Evolutionary conservation across 257 asterid genomes (phyloP), one percentile per base, ranked within the genome.

Genomic region (Plantago elongata): DNA sequence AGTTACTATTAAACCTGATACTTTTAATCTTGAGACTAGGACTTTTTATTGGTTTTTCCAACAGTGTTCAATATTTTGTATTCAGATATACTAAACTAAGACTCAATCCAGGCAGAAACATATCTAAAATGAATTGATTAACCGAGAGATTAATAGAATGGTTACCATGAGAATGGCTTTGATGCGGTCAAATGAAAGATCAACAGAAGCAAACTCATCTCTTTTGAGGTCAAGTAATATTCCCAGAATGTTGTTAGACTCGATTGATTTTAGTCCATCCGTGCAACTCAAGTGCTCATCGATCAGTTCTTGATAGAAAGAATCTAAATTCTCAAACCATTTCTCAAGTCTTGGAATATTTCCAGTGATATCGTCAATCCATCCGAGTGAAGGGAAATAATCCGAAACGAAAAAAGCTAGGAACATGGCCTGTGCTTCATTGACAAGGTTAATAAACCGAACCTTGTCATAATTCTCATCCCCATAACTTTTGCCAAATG

Each of bases 141-240:
- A 22, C 27, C 27, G 27, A 22, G 27, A 22, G 27, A 22, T 22
- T 34, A 0, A 34, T 34, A 34, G 40, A 4, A 34, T 34, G 2
- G 5, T 50, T 50, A 50, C 54, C 54, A 50, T 8, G 54, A 49
- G 22, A 49, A 49, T 16, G 54, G 54, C 54, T 50, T 50, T 50
- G 29, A 50, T 50, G 4, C 54, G 29, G 18, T 50, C 54, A 17
- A 17, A 50, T 50, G 54, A 13, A 7, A 50, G 29, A 50, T 50
- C 54, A 15, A 14, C 52, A 13, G 54, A n/a, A 22, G 54, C 54
- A 3, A 50, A 50, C 54, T 15, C 22, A 2, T 15, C 11, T 50
- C 29, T 17, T 17, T 34, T 49, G 16, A 49, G 54, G 18, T 49
- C 54, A 10, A 49, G 54, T 14, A 49, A 49, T 11, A 49, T 7